Percentiles rank a stretch among this genome's conserved stretches.
Conservation (phyloP, 805 yeast species). For the Ogataea populi-albae region DNA sequence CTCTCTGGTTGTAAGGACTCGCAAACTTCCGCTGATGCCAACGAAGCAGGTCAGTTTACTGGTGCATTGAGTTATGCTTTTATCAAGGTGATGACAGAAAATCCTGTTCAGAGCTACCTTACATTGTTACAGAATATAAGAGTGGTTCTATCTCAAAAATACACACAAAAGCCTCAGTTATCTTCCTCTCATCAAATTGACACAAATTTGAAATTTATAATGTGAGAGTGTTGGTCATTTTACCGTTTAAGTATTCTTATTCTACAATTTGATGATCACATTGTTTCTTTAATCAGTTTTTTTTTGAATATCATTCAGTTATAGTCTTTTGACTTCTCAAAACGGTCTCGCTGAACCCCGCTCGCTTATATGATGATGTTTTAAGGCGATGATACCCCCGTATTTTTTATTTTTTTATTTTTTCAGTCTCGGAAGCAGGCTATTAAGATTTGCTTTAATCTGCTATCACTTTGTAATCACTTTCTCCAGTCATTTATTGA, state of each 20-base stretch:
- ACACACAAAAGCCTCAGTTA: slow-evolving; percentile 80
- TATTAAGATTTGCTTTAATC: neutral
- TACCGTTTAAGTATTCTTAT: too few species aligned
- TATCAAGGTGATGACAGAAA: slow-evolving; percentile 55
- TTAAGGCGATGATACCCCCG: too few species aligned
- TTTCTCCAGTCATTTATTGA: too few species aligned
- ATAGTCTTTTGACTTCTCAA: too few species aligned
- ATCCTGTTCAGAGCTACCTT: slow-evolving; percentile 66
- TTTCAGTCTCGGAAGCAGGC: too few species aligned
- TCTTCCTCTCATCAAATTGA: slow-evolving; percentile 82
- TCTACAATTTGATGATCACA: too few species aligned
- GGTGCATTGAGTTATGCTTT: slow-evolving; percentile 89
- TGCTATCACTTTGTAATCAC: neutral
- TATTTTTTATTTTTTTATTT: too few species aligned
- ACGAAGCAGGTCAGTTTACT: slow-evolving; percentile 64
- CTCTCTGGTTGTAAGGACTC: slow-evolving; percentile 81
- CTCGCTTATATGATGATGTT: too few species aligned
- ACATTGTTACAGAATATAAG: slow-evolving; percentile 72
- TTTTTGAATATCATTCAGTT: too few species aligned
- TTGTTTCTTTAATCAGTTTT: too few species aligned
- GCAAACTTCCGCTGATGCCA: slow-evolving; percentile 82
- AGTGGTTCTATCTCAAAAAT: slow-evolving; percentile 55
- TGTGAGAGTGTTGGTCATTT: too few species aligned
- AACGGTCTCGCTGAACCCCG: too few species aligned
- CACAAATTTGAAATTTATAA: slow-evolving; percentile 39